phyloP scores from a whole-genome alignment of 169 alveolate species.

The Sarcocystis neurona region DNA sequence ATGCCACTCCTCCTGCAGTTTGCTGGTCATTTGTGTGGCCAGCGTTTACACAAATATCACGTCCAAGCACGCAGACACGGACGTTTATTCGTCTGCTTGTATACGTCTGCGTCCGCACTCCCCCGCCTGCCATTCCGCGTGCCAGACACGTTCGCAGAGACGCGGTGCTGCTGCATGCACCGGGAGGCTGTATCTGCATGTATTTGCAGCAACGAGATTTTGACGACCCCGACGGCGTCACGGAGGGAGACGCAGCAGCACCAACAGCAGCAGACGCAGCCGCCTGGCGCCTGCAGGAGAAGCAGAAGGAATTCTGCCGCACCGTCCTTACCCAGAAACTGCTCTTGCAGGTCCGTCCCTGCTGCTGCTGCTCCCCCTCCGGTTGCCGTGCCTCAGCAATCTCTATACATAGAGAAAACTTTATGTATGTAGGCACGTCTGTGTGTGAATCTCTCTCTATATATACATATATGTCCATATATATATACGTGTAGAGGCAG shows the following conservation, averaged over 20 bases:
- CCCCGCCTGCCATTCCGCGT: too few relatives aligned
- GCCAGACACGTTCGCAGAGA: too few relatives aligned
- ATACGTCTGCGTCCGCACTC: too few relatives aligned
- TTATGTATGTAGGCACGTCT: not conserved
- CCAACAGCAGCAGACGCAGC: not conserved
- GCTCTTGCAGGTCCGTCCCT: not conserved
- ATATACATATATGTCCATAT: not conserved
- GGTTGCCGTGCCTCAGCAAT: not conserved
- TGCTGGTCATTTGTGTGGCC: too few relatives aligned
- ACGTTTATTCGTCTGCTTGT: not conserved
- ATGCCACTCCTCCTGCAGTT: too few relatives aligned
- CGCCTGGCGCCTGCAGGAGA: not conserved
- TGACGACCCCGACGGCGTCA: not conserved
- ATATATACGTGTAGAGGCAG: not conserved
- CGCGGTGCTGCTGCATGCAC: too few relatives aligned
- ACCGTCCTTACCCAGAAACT: not conserved
- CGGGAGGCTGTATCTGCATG: too few relatives aligned
- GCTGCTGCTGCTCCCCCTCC: not conserved
- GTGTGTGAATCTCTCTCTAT: not conserved
- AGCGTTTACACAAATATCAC: too few relatives aligned
- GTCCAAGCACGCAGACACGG: not conserved
- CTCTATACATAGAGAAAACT: not conserved
- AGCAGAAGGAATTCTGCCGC: slow-evolving; percentile 10
- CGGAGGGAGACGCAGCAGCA: not conserved
- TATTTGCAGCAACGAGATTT: too few relatives aligned